Evolutionary conservation across 371 early-diverging fungal genomes (phyloP), one percentile per base, ranked within the genome.

Genomic region (Mortierella sp.): DNA sequence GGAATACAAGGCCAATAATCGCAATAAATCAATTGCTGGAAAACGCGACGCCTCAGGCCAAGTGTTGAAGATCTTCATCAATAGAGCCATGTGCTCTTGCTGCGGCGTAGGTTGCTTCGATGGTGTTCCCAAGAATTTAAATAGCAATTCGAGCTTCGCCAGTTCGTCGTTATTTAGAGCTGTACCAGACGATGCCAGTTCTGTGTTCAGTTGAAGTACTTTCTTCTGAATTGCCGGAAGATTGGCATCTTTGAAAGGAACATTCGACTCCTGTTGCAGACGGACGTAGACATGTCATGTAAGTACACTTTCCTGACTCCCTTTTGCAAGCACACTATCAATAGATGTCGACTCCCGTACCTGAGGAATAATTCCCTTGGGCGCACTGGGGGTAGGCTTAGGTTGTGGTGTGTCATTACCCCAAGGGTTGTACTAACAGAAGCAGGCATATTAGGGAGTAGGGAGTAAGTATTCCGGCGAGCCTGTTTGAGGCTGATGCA

Each of bases 21-120:
- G 90, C 21, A 96, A 67, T 17, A 96, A 71, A 65, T 97, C 98
- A 50, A 97, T 79, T 4, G 87, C 93, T 55, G 97, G 97, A 79
- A 95, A 96, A 6, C 95, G 88, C 13, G 82, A 67, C 13, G 77
- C 71, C 16, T 78, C 73, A 2, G 92, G 90, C 92, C 92, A 93
- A 5, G 77, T 62, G 27, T 67, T 69, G 39, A 84, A 78, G 12
- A 84, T 71, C 49, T 83, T 82, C 31, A 83, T 53, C 12, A 88
- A 28, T 12, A 79, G 63, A 0, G 56, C 21, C 3, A 82, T 41
- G 14, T 45, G 55, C 24, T 63, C 51, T 4, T 61, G 66, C 55
- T 76, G 69, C 17, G 64, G 40, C 34, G 45, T 41, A 0, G 70
- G 70, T 24, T 69, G 69, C 24, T 69, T 76, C 3, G 70, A 61